Evolutionary conservation across 352 stramenopile species (phyloP).

Genomic region (Phytophthora tubulina): DNA sequence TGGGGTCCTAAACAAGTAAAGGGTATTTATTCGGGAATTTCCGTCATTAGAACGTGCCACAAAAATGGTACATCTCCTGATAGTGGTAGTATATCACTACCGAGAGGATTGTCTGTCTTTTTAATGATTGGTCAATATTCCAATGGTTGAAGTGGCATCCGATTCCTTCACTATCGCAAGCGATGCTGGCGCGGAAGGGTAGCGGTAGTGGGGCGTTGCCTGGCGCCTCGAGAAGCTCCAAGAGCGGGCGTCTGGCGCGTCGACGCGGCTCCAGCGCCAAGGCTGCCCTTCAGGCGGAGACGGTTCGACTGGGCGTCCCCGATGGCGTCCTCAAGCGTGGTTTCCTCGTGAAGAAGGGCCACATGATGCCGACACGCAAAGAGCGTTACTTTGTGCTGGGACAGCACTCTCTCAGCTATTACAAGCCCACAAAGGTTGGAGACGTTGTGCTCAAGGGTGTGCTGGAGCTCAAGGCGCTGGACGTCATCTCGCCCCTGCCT

Average conservation of each 20-base stretch:
- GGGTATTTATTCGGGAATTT: no score
- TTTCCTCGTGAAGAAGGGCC: conserved; percentile 63
- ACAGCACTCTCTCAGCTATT: conserved; percentile 57
- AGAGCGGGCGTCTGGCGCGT: conserved; percentile 15
- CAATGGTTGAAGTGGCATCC: conserved; percentile 8
- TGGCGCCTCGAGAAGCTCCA: neutral
- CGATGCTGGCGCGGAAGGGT: conserved; percentile 10
- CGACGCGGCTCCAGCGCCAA: conserved; percentile 34
- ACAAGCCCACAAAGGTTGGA: conserved; percentile 44
- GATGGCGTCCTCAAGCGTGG: conserved; percentile 47
- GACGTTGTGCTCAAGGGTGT: conserved; percentile 52
- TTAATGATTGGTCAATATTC: no score
- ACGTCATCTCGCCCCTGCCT: conserved; percentile 59
- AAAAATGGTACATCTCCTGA: no score
- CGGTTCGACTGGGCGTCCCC: conserved; percentile 22
- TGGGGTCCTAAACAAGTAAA: no score
- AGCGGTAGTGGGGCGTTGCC: conserved; percentile 1
- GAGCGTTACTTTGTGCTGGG: conserved; percentile 63
- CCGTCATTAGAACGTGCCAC: no score
- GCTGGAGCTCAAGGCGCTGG: conserved; percentile 52
- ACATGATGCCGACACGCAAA: conserved; percentile 66
- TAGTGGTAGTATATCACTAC: no score
- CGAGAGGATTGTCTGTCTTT: no score
- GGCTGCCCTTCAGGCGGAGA: conserved; percentile 34
- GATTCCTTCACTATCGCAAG: conserved; percentile 12